Conservation (phyloP, 1,284 basidiomycete genomes). For the Fomes fomentarius region DNA sequence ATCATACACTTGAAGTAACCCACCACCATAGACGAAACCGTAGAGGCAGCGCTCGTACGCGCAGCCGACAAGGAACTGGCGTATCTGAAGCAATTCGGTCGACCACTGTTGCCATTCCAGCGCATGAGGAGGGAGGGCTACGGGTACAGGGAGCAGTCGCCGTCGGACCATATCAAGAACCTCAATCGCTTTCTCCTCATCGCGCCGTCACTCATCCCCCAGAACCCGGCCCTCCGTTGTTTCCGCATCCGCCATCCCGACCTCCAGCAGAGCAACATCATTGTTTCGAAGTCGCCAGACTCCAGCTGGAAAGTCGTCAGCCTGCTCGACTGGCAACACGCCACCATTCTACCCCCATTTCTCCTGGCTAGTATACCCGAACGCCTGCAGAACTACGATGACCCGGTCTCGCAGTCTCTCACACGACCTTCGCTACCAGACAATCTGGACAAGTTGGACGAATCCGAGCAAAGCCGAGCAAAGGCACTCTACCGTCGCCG, state of each 20-base stretch:
- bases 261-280: conserved; percentile 41
- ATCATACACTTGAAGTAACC: conserved; percentile 34
- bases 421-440: conserved; percentile 43
- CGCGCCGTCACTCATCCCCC: conserved; percentile 41
- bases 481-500: conserved; percentile 41
- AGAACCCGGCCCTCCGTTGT: conserved; percentile 30
- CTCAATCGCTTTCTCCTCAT: conserved; percentile 40
- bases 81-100: conserved; percentile 52
- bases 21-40: conserved; percentile 41
- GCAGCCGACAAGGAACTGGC: conserved; percentile 52
- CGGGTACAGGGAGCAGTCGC: conserved; percentile 52
- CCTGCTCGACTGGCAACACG: conserved; percentile 49
- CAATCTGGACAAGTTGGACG: conserved; percentile 38
- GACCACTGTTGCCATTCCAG: conserved; percentile 50
- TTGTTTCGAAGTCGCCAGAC: conserved; percentile 37
- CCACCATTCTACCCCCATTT: conserved; percentile 50
- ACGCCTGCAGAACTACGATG: conserved; percentile 48
- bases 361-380: conserved; percentile 48
- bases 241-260: conserved; percentile 44
- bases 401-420: conserved; percentile 40
- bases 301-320: conserved; percentile 34
- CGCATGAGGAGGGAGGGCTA: conserved; percentile 48
- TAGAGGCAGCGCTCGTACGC: conserved; percentile 47
- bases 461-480: conserved; percentile 32
- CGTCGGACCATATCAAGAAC: conserved; percentile 44